Conservation (phyloP, 345 rosid species). For the Alliaria petiolata region DNA sequence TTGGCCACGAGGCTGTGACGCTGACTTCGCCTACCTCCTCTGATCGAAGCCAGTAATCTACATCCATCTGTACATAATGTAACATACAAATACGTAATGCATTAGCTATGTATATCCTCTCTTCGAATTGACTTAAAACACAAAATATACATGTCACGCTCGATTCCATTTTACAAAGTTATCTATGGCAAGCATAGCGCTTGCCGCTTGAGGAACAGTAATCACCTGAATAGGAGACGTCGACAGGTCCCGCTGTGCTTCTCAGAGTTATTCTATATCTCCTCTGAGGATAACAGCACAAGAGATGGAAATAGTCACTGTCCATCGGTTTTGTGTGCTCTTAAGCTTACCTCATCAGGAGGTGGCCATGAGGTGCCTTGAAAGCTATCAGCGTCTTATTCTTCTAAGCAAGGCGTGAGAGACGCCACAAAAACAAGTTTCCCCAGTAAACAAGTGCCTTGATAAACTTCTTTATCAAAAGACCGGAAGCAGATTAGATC, state of each 20-base stretch:
- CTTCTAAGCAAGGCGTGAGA: too few species aligned
- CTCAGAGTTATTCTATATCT: slow-evolving; percentile 88
- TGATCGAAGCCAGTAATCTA: slow-evolving; percentile 95
- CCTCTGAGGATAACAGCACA: slow-evolving; percentile 64
- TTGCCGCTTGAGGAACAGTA: not conserved
- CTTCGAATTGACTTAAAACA: slow-evolving; percentile 69
- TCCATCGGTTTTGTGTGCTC: not conserved
- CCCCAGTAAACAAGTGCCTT: slow-evolving; percentile 13
- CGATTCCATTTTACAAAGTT: not conserved
- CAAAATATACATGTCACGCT: not conserved
- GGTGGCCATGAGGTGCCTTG: slow-evolving; percentile 99
- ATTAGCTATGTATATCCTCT: too few species aligned
- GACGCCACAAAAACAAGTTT: slow-evolving; percentile 13
- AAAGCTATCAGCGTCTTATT: slow-evolving; percentile 93
- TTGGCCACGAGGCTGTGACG: slow-evolving; percentile 81
- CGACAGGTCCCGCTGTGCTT: slow-evolving; percentile 97
- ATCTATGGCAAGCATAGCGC: slow-evolving; percentile 18
- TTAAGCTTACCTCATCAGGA: slow-evolving; percentile 87
- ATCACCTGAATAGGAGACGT: slow-evolving; percentile 93
- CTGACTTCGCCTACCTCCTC: slow-evolving; percentile 82
- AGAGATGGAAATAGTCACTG: not conserved
- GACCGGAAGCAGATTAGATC: slow-evolving; percentile 50
- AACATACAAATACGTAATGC: slow-evolving; percentile 3
- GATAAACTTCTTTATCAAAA: slow-evolving; percentile 96
- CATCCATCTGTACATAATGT: slow-evolving; percentile 53